Percentiles rank a stretch among this genome's conserved stretches.
phyloP scores from a whole-genome alignment of 108 stramenopile species.

The Bacterosira constricta region DNA sequence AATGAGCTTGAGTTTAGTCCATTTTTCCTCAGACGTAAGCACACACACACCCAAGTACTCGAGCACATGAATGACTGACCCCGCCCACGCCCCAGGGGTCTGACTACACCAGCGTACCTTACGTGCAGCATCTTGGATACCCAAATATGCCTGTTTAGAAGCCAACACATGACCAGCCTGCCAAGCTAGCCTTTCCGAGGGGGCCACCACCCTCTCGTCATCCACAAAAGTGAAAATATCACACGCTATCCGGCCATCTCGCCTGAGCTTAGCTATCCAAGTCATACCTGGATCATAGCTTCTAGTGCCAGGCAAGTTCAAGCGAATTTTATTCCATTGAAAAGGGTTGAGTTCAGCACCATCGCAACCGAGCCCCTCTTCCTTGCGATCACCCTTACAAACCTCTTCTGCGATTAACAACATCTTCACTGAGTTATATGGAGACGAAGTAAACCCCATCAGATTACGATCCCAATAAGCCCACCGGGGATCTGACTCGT shows the following conservation, averaged over 20 bases:
- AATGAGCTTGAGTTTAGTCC: constrained; percentile 20
- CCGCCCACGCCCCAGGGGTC: constrained; percentile 59
- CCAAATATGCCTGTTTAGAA: constrained; percentile 32
- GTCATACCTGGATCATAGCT: constrained; percentile 36
- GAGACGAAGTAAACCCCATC: constrained; percentile 53
- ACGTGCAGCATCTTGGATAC: constrained; percentile 58
- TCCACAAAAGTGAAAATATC: constrained; percentile 52
- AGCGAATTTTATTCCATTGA: constrained; percentile 29
- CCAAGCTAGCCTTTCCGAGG: constrained; percentile 14
- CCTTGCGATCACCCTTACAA: constrained; percentile 26
- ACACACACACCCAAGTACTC: constrained; percentile 16
- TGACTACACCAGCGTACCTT: constrained; percentile 34
- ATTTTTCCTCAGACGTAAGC: constrained; percentile 33
- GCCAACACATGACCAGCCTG: constrained; percentile 9
- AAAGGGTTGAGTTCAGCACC: constrained; percentile 33
- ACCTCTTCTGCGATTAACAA: constrained; percentile 31
- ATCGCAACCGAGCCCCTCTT: background rate
- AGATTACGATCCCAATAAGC: constrained; percentile 31
- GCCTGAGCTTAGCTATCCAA: constrained; percentile 36
- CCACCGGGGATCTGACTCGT: constrained; percentile 7
- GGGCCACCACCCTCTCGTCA: constrained; percentile 34
- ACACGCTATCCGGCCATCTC: constrained; percentile 46
- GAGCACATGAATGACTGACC: constrained; percentile 9
- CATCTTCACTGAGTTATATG: constrained; percentile 30
- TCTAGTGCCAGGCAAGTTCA: constrained; percentile 53